These are phyloP conservation scores for Amylocystis lapponica DNA, from an alignment of 768 basidiomycete species.

Conservation along the genomic window DNA sequence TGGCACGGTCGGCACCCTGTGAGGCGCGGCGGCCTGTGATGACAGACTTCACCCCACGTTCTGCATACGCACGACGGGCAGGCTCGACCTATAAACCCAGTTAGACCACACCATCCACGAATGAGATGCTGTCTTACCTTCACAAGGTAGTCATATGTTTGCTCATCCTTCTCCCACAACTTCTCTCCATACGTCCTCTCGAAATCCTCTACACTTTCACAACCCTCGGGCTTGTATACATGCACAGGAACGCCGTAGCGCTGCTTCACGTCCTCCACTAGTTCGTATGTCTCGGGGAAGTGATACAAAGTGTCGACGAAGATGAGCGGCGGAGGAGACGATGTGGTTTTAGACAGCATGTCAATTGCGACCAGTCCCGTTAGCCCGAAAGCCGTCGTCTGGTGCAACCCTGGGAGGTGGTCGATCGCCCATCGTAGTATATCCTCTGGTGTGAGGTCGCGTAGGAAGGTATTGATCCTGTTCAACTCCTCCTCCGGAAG, in stretches of 20 bases:
- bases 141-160: slow-evolving; percentile 83
- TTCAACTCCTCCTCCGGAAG: slow-evolving; percentile 52
- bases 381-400: slow-evolving; percentile 96
- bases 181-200: slow-evolving; percentile 72
- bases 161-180: slow-evolving; percentile 87
- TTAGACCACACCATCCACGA: background rate
- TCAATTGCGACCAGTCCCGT: slow-evolving; percentile 92
- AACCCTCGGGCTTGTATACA: slow-evolving; percentile 75
- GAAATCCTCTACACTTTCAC: slow-evolving; percentile 64
- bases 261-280: slow-evolving; percentile 75
- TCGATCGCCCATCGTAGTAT: slow-evolving; percentile 83
- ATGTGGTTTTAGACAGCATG: slow-evolving; percentile 84
- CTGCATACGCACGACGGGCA: slow-evolving; percentile 79
- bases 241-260: slow-evolving; percentile 70
- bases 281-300: slow-evolving; percentile 87
- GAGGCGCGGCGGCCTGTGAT: slow-evolving; percentile 94
- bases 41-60: slow-evolving; percentile 73
- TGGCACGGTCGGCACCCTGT: slow-evolving; percentile 86
- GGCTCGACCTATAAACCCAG: slow-evolving; percentile 72
- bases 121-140: slow-evolving; percentile 64
- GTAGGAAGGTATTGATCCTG: slow-evolving; percentile 70
- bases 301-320: slow-evolving; percentile 97
- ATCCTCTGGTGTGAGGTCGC: slow-evolving; percentile 67
- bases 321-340: slow-evolving; percentile 73
- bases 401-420: slow-evolving; percentile 74